A percentile compares a stretch with the other conserved stretches of the same genome.
Conservation (phyloP, 768 basidiomycete species). For the Boletus sp. region DNA sequence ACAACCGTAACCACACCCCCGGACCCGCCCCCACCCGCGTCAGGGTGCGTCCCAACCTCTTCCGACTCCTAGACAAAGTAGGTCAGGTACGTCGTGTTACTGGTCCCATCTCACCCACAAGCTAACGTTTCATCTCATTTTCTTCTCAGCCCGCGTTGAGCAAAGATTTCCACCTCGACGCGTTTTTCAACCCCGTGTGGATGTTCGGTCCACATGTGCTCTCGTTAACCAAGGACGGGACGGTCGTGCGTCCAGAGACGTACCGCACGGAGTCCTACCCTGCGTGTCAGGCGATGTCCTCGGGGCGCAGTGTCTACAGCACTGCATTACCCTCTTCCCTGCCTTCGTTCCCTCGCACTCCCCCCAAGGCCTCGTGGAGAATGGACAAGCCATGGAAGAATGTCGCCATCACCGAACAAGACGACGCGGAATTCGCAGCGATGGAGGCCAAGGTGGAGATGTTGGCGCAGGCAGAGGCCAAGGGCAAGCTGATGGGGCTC, state of each 20-base stretch:
- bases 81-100: neutral
- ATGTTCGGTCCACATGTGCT: conserved; percentile 25
- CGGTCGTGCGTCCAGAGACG: conserved; percentile 8
- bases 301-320: neutral
- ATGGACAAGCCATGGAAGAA: conserved; percentile 30
- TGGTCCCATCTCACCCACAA: neutral
- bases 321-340: too few species aligned
- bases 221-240: conserved; percentile 19
- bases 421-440: conserved; percentile 21
- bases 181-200: conserved; percentile 43
- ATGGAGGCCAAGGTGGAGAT: neutral
- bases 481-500: neutral
- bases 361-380: neutral
- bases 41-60: neutral
- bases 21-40: neutral
- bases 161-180: conserved; percentile 50
- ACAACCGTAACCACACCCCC: neutral
- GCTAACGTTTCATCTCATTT: neutral
- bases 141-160: neutral
- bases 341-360: neutral
- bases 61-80: neutral
- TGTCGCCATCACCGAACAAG: conserved; percentile 27
- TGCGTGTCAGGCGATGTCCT: neutral
- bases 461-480: neutral
- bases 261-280: neutral